Evolutionary conservation across 2,329 filamentous ascomycete genomes (phyloP), one percentile per base, ranked within the genome.

Genomic region (Pseudogymnoascus sp.): DNA sequence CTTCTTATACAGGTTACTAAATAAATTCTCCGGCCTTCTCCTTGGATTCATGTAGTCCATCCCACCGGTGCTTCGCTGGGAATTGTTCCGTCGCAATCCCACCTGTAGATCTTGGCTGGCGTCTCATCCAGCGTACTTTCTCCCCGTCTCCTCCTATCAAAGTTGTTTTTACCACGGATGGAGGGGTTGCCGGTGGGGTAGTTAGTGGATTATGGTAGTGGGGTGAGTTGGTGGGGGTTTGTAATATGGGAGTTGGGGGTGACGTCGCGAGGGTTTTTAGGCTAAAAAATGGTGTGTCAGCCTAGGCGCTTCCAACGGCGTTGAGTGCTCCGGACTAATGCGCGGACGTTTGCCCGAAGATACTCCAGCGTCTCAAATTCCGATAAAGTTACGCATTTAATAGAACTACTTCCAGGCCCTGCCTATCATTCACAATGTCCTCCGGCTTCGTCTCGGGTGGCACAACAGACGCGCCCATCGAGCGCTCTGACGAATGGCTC

Each of bases 381-480:
- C 26, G 26, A 31, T 31, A 33, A 31, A 31, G 26, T 19, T 12
- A 10, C 31, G 46, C 26, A 53, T 31, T 31, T 31, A n/a, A 33
- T 31, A 53, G 11, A 53, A 4, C 46, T 31, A 19, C n/a, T 53
- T 19, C 26, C 8, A 53, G 46, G 46, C 46, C 24, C 46, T 11
- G 37, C 35, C 38, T 41, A 28, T 10, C 16, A 12, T 14, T 38
- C 26, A 43, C 5, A 14, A 80, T 81, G 73, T 81, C 79, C 19
- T 75, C 73, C 24, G 78, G 80, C 60, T 83, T 83, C 69, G 78
- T 83, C 37, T 79, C 79, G 41, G 81, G 77, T n/a, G 80, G 80
- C 31, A 79, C 76, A 1, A 71, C 73, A 46, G 79, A 81, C 63
- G 73, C 74, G 35, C 76, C 78, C 31, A 74, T 74, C 4, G 73